A percentile compares a stretch with the other conserved stretches of the same genome.
Conservation (phyloP, 352 stramenopile species). For the Phytophthora pisi region DNA sequence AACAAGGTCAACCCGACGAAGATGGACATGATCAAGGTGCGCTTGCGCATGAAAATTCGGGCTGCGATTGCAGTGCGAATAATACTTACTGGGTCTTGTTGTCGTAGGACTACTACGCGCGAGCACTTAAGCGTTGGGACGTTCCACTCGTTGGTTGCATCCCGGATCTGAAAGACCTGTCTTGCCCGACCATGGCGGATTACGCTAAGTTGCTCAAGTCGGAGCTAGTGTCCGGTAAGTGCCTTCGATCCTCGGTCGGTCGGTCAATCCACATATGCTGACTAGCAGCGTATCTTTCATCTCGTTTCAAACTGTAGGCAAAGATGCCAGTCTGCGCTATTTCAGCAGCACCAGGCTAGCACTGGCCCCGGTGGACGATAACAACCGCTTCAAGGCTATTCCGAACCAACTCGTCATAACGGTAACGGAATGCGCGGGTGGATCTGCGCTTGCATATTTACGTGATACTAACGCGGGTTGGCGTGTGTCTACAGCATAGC, state of each 20-base stretch:
- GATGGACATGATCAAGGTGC: constrained; percentile 91
- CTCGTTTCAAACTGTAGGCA: constrained; percentile 35
- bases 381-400: constrained; percentile 87
- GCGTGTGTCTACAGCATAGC: constrained; percentile 59
- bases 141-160: constrained; percentile 90
- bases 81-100: constrained; percentile 1
- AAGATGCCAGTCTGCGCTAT: constrained; percentile 77
- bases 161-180: constrained; percentile 82
- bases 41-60: background rate
- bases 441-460: background rate
- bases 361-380: constrained; percentile 73
- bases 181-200: constrained; percentile 85
- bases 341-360: constrained; percentile 86
- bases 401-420: constrained; percentile 88
- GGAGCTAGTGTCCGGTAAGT: constrained; percentile 72
- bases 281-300: background rate
- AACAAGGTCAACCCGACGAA: constrained; percentile 91
- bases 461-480: constrained; percentile 4
- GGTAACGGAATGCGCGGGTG: constrained; percentile 31
- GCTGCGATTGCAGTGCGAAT: background rate
- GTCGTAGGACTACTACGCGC: constrained; percentile 85
- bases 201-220: constrained; percentile 88
- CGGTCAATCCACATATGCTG: background rate
- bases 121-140: constrained; percentile 90
- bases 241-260: background rate